Percentiles rank a stretch among this genome's conserved stretches.
Evolutionary conservation across 148 eudicot species (phyloP).

Genomic region (Silene conica): DNA sequence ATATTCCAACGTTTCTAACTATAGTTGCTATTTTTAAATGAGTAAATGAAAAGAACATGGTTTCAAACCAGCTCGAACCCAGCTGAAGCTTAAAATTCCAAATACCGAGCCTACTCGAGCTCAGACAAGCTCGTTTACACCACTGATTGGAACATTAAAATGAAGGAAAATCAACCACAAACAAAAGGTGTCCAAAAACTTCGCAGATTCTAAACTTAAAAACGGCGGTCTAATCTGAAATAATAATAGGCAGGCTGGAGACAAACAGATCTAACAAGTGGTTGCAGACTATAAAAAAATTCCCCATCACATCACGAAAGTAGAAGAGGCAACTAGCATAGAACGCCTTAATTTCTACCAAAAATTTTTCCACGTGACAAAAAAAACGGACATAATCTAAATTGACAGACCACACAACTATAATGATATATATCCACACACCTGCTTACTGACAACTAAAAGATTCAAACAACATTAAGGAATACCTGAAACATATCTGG

Average conservation of each 20-base stretch:
- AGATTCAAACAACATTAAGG: background rate
- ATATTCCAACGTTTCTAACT: too few relatives aligned
- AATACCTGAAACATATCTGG: slow-evolving; percentile 97
- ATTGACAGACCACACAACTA: background rate
- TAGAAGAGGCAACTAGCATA: background rate
- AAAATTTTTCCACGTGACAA: background rate
- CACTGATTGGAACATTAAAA: background rate
- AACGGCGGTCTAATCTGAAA: background rate
- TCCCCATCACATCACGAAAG: background rate
- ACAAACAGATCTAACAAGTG: background rate
- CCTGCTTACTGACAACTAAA: background rate
- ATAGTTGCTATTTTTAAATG: too few relatives aligned
- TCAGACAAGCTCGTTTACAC: too few relatives aligned
- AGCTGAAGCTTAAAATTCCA: too few relatives aligned
- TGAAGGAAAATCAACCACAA: background rate
- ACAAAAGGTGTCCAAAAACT: background rate
- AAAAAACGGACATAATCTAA: background rate
- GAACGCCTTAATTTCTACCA: background rate
- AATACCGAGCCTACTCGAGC: too few relatives aligned
- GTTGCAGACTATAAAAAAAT: background rate
- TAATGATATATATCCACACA: background rate
- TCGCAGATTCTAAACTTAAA: background rate
- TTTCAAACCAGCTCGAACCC: too few relatives aligned
- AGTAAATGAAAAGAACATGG: too few relatives aligned
- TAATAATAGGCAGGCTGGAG: background rate